Base-by-base conservation (phyloP, 805 yeast genomes). In the Phaffomyces antillensis region DNA sequence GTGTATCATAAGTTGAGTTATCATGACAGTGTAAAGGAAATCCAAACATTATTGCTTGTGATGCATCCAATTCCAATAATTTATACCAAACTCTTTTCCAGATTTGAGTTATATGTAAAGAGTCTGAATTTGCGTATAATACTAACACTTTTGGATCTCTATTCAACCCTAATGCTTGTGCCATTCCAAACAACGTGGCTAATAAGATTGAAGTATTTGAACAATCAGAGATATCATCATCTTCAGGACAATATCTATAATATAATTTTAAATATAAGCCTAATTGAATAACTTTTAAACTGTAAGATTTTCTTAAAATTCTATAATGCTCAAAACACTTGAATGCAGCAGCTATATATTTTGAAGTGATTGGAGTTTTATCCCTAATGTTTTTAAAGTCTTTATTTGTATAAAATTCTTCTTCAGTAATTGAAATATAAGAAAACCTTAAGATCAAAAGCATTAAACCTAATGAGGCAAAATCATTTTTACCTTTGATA, bases 201-300 rank as follows among this genome's bases (percentile, higher is more conserved):
- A 71, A 61, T 49, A 70, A 69, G 6, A 75, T 68, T 40, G 68
- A 73, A 0, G 75, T 61, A 42, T 71, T 77, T 8, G 76, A 75
- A 35, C 71, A 73, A 46, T 73, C 80, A 5, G 67, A 65, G 2
- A 74, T 70, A 53, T 77, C 81, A 35, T 82, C 83, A 54, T 75
- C 77, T 52, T 77, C 81, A 0, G 79, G 81, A 1, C 79, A 72
- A 42, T 59, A 65, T 31, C 61, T 66, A 49, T 63, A 75, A 59
- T 79, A 80, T 23, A 73, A 61, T 50, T 75, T 70, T 54, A 73
- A 61, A 46, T 71, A 64, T 32, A 78, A 49, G 15, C 76, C 70
- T 47, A 79, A 70, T 57, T 80, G 86, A 46, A 81, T 60, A 9
- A 80, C 67, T 3, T 71, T 64, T 38, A 80, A 50, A 28, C 50